Evolutionary conservation across 495 filamentous ascomycete genomes (phyloP), one percentile per base, ranked within the genome.

Genomic region (Penicillium pulvis): DNA sequence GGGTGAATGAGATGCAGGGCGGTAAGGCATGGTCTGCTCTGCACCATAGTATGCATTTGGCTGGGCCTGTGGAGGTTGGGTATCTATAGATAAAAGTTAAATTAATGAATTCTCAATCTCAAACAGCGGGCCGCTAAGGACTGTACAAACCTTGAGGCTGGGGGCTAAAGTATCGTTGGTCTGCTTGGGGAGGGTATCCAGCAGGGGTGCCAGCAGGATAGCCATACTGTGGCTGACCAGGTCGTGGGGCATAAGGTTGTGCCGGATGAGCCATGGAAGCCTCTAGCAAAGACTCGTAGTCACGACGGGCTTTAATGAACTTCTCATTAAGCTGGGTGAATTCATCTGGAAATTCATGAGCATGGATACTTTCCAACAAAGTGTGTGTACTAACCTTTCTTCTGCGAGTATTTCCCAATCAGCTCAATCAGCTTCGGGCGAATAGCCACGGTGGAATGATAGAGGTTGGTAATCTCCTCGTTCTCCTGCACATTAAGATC

Each of bases 391-490:
- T 55, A 79, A 94, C 92, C 94, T 76, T 98, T 98, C 85, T 96
- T 98, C 69, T 98, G 94, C 14, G 94, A 97, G 65, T 98, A 98
- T 75, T 98, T 98, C 53, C 95, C 94, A 74, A 98, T 98, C 46
- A 98, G 75, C 75, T 98, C 96, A 68, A 98, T 98, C 33, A 98
- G 80, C 75, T 98, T 98, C 9, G 94, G 94, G 30, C 94, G 85
- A 61, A 98, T 98, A 1, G 92, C 91, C 47, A 98, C 66, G 2
- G 94, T 98, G 45, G 91, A 89, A 67, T 98, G 93, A 65, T 98
- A 98, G 44, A 98, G 75, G 58, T 87, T 90, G 36, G 91, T 96
- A 54, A 96, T 95, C 72, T 96, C 92, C 66, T 96, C 92, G 62
- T 93, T 96, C 62, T 96, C 92, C 65, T 89, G 88, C 41, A 90